Conservation (phyloP, 1,139 yeast species). For the Saccharomyces hybrid region DNA sequence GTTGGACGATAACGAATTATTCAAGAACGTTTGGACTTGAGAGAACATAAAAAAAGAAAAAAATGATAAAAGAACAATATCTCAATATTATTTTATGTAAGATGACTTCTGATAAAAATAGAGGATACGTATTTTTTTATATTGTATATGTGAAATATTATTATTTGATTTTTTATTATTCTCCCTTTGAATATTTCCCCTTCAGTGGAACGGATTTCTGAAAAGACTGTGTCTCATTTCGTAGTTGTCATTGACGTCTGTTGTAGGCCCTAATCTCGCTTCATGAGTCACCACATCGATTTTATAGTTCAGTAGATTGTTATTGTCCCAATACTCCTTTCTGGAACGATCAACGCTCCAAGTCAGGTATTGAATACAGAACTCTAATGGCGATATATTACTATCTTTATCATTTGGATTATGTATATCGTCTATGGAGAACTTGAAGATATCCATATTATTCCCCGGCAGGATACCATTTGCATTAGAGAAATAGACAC, state of each 20-base stretch:
- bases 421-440: conserved; percentile 19
- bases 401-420: conserved; percentile 8
- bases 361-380: conserved; percentile 21
- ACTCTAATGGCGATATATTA: conserved; percentile 10
- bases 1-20: conserved; percentile 23
- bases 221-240: not conserved
- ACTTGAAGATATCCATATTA: conserved; percentile 23
- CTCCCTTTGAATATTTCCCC: not conserved
- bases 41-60: not conserved
- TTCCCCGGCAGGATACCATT: conserved; percentile 19
- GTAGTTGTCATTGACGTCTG: not conserved
- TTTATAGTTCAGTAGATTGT: conserved; percentile 17
- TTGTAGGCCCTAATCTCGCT: not conserved
- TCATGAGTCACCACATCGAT: conserved; percentile 9
- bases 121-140: not conserved
- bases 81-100: not conserved
- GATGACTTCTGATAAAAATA: not conserved
- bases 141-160: not conserved
- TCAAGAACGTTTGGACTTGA: conserved; percentile 25
- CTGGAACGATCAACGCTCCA: conserved; percentile 12
- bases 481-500: conserved; percentile 20
- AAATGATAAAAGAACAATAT: not conserved
- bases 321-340: conserved; percentile 23
- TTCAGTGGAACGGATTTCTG: not conserved
- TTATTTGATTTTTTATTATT: not conserved